Percentiles rank a stretch among this genome's conserved stretches.
Evolutionary conservation across 345 rosid species (phyloP).

Genomic region (Gossypium bickii): DNA sequence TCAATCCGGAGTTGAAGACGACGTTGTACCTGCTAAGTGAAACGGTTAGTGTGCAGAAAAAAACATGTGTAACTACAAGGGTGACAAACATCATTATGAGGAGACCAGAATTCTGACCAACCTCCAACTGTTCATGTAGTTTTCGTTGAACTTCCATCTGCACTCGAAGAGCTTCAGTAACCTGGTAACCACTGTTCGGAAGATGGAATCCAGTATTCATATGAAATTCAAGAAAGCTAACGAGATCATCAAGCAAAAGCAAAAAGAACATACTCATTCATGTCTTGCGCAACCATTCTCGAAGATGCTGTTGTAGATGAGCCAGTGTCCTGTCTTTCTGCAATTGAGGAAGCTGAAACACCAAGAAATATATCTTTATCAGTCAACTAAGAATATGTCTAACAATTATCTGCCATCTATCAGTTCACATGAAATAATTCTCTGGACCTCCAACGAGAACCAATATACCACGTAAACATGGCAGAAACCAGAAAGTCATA

Average conservation of each 20-base stretch:
- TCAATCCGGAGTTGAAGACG: conserved; percentile 82
- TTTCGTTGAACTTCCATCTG: conserved; percentile 98
- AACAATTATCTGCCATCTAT: not conserved
- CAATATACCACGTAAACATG: not conserved
- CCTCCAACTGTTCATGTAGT: conserved; percentile 95
- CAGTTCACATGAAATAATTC: not conserved
- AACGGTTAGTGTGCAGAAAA: not conserved
- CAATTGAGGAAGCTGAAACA: conserved; percentile 55
- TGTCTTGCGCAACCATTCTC: conserved; percentile 58
- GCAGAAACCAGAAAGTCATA: not conserved
- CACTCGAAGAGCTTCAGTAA: conserved; percentile 85
- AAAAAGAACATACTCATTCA: conserved; percentile 59
- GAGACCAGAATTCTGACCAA: conserved; percentile 20
- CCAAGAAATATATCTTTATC: conserved; percentile 19
- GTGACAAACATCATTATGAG: no score
- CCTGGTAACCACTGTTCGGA: conserved; percentile 66
- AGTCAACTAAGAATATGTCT: not conserved
- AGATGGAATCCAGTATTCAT: conserved; percentile 22
- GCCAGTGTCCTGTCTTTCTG: conserved; percentile 84
- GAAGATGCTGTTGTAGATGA: conserved; percentile 67
- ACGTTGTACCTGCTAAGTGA: conserved; percentile 66
- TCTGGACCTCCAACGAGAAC: not conserved
- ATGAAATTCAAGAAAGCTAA: not conserved
- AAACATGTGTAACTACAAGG: no score
- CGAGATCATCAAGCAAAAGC: not conserved